A percentile compares a stretch with the other conserved stretches of the same genome.
Evolutionary conservation across 2,329 filamentous ascomycete genomes (phyloP).

Genomic region (Exserohilum turcica): DNA sequence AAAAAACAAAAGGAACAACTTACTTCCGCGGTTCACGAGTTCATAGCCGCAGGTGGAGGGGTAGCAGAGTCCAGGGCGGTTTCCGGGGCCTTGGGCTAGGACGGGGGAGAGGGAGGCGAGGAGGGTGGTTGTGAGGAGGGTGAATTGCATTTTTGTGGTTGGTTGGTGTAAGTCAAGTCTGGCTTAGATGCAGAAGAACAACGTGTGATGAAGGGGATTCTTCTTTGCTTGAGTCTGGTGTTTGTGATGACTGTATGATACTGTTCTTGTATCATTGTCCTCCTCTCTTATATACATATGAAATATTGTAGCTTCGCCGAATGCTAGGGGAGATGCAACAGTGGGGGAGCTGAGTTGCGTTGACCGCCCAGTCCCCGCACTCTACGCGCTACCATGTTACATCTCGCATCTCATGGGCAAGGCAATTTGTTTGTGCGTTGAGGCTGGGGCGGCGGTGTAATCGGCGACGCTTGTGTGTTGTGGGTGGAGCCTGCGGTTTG

Average conservation of each 20-base stretch:
- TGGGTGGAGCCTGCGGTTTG: no score
- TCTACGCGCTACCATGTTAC: background rate
- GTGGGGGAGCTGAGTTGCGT: background rate
- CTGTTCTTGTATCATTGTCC: no score
- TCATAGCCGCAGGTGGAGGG: background rate
- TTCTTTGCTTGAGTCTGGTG: no score
- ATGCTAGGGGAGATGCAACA: no score
- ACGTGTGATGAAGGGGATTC: no score
- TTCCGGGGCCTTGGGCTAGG: background rate
- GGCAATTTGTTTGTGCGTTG: no score
- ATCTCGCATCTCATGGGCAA: no score
- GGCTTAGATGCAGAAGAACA: background rate
- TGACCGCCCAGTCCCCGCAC: background rate
- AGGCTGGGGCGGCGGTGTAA: no score
- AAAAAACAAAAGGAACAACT: background rate
- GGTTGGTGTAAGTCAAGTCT: background rate
- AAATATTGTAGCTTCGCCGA: no score
- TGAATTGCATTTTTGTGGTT: background rate
- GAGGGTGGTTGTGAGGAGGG: background rate
- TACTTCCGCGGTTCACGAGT: background rate
- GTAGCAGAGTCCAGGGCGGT: slow-evolving; percentile 1
- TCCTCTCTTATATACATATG: no score
- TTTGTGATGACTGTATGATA: no score
- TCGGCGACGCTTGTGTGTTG: no score
- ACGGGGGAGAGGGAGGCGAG: background rate